These are phyloP conservation scores for Aspergillus glaucus DNA, from an alignment of 2,329 filamentous ascomycete species.

Conservation along the genomic window DNA sequence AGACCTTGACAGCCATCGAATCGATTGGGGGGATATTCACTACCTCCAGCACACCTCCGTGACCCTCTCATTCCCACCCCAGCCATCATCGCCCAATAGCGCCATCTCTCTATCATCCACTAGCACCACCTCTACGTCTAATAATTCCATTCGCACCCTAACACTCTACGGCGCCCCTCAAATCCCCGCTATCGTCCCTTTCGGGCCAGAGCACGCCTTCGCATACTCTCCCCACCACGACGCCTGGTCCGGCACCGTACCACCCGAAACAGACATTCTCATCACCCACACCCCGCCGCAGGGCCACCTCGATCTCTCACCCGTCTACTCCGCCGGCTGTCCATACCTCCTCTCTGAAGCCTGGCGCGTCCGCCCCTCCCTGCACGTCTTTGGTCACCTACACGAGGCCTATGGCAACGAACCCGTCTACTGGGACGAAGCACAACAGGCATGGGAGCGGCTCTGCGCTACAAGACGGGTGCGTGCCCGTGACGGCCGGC, in stretches of 20 bases:
- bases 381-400: slow-evolving; percentile 82
- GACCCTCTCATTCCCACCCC: slow-evolving; percentile 54
- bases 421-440: slow-evolving; percentile 66
- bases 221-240: slow-evolving; percentile 62
- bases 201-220: slow-evolving; percentile 67
- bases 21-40: slow-evolving; percentile 62
- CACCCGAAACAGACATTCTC: slow-evolving; percentile 67
- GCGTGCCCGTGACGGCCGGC: slow-evolving; percentile 17
- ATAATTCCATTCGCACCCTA: slow-evolving; percentile 48
- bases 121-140: slow-evolving; percentile 13
- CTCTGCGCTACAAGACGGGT: slow-evolving; percentile 42
- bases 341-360: slow-evolving; percentile 63
- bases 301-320: slow-evolving; percentile 56
- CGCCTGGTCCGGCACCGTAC: slow-evolving; percentile 67
- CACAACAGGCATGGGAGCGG: slow-evolving; percentile 65
- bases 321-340: slow-evolving; percentile 61
- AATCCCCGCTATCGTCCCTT: slow-evolving; percentile 61
- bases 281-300: slow-evolving; percentile 76
- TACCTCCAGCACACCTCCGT: slow-evolving; percentile 69
- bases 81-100: slow-evolving; percentile 36
- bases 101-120: slow-evolving; percentile 47
- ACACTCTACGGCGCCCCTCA: slow-evolving; percentile 76
- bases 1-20: slow-evolving; percentile 38
- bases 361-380: slow-evolving; percentile 64
- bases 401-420: slow-evolving; percentile 69